A percentile compares a stretch with the other conserved stretches of the same genome.
Evolutionary conservation across 768 basidiomycete species (phyloP).

Genomic region (Auriculariales sp.): DNA sequence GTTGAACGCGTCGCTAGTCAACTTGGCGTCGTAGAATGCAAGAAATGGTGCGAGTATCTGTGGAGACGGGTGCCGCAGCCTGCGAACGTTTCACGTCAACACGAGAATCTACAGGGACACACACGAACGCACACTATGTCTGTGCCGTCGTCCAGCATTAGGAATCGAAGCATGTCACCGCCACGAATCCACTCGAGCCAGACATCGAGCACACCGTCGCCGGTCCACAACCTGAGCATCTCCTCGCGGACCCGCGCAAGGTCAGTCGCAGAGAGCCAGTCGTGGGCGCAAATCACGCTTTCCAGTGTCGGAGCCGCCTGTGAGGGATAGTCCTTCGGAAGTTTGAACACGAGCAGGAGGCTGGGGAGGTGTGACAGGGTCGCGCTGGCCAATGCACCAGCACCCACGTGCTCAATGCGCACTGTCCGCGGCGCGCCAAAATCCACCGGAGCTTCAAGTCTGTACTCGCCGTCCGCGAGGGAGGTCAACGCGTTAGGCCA

Average conservation of each 20-base stretch:
- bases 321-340: constrained; percentile 43
- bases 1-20: constrained; percentile 40
- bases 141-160: constrained; percentile 22
- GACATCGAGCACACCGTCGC: constrained; percentile 40
- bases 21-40: constrained; percentile 30
- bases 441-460: constrained; percentile 54
- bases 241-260: constrained; percentile 19
- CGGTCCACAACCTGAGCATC: constrained; percentile 45
- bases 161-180: constrained; percentile 42
- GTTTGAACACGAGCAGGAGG: constrained; percentile 37
- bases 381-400: constrained; percentile 11
- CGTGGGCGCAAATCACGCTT: constrained; percentile 38
- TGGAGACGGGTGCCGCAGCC: constrained; percentile 45
- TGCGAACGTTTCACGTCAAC: constrained; percentile 12
- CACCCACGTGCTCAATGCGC: constrained; percentile 13
- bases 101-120: constrained; percentile 9
- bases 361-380: constrained; percentile 46
- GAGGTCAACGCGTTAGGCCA: constrained; percentile 51
- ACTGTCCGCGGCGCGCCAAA: constrained; percentile 30
- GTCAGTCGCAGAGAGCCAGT: constrained; percentile 37
- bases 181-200: constrained; percentile 63
- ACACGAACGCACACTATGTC: constrained; percentile 23
- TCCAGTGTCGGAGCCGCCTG: constrained; percentile 35
- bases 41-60: constrained; percentile 34
- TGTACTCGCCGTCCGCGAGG: constrained; percentile 23